Conservation (phyloP, 1,284 basidiomycete genomes). For the Pseudozyma sp. region DNA sequence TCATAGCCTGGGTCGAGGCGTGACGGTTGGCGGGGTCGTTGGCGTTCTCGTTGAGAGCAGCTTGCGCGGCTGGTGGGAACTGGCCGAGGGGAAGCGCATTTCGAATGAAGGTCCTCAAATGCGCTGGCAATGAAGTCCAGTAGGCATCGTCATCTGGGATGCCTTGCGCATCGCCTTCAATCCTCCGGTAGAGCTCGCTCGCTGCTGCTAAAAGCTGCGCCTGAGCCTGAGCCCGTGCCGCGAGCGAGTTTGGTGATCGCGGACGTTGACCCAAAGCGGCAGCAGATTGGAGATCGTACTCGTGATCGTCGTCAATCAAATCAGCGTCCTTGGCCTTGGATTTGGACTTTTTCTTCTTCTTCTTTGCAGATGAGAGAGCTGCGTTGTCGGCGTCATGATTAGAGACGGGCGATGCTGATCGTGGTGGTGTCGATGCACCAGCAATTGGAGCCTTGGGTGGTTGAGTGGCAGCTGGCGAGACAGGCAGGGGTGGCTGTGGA, state of each 20-base stretch:
- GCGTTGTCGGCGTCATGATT: conserved; percentile 37
- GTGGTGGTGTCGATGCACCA: conserved; percentile 42
- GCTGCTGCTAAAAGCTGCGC: conserved; percentile 66
- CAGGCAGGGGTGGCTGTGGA: conserved; percentile 28
- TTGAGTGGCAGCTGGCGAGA: conserved; percentile 28
- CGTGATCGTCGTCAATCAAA: conserved; percentile 43
- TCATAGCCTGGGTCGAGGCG: conserved; percentile 67
- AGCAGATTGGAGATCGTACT: conserved; percentile 43
- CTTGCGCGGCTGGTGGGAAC: conserved; percentile 55
- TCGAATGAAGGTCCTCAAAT: conserved; percentile 74
- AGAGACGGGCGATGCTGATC: conserved; percentile 37
- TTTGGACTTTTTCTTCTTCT: conserved; percentile 66
- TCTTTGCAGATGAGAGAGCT: conserved; percentile 48
- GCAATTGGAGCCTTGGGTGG: conserved; percentile 26
- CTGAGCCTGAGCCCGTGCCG: conserved; percentile 64
- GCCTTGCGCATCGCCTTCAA: conserved; percentile 66
- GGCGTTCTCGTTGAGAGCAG: conserved; percentile 49
- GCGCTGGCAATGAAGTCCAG: conserved; percentile 74
- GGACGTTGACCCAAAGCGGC: conserved; percentile 41
- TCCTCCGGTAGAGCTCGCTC: conserved; percentile 67
- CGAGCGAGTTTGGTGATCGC: conserved; percentile 46
- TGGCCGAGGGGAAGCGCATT: conserved; percentile 72
- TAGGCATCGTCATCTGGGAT: conserved; percentile 73
- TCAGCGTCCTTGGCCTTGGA: conserved; percentile 53
- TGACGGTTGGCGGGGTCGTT: conserved; percentile 60